Evolutionary conservation across 192 early-diverging fungal genomes (phyloP), one percentile per base, ranked within the genome.

Genomic region (Borealophlyctis nickersoniae): DNA sequence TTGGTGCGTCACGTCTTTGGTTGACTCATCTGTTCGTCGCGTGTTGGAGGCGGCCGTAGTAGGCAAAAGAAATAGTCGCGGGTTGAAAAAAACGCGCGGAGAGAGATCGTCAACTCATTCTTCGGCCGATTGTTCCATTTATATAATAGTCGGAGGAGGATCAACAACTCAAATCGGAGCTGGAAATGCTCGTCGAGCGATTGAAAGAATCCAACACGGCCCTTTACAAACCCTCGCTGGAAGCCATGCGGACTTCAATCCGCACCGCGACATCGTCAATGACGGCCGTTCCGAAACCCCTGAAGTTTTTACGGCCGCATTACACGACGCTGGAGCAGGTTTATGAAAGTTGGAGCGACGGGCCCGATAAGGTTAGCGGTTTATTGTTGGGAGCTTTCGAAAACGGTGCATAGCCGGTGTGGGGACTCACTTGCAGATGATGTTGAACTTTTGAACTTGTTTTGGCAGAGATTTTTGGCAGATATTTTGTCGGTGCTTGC

Each of bases 201-300:
- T 83, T 99, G 36, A 66, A 86, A 85, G 86, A 95, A 72, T 59
- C 80, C 4, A 86, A 94, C 33, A 74, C 67, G 33, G 74, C 83
- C 36, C 88, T 98, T 33, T 86, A 97, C 73, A 84, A 84, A 58
- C 83, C 92, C 23, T 85, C 95, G 7, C 83, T 99, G 31, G 94
- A 96, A 60, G 84, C 86, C 54, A 83, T 99, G 26, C 87, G 89
- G 60, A 92, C 88, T 11, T 63, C 90, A 24, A 97, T 99, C 73
- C 90, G 93, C 54, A 94, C 95, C 7, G 89, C 93, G 5, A 94
- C 95, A 2, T 91, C 88, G 58, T 99, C 97, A 48, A 99, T 99
- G 97, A 97, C 97, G 4, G 93, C 94, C n/a, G 97, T 98, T 3
- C 95, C 97, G 52, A 99, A 99, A 73, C 95, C 95, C 27, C 84